Evolutionary conservation across 495 filamentous ascomycete genomes (phyloP).

Genomic region (Xylaria acuta): DNA sequence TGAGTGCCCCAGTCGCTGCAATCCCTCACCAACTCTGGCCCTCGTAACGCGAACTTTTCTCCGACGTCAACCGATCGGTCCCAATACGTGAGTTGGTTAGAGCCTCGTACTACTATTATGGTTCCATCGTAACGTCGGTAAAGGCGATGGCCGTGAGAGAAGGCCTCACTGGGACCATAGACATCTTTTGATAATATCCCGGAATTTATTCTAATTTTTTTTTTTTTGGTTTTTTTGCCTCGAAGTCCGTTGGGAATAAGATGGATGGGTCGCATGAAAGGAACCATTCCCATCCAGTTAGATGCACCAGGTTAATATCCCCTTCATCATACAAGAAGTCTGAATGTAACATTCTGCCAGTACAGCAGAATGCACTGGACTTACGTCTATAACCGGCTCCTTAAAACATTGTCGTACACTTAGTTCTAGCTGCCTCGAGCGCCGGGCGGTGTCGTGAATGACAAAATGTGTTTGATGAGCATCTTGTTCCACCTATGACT

Average conservation of each 20-base stretch:
- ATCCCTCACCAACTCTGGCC: background rate
- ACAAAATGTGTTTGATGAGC: too few relatives aligned
- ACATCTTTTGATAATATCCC: background rate
- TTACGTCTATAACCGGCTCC: too few relatives aligned
- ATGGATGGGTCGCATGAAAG: background rate
- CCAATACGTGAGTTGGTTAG: slow-evolving; percentile 27
- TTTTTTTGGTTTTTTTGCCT: background rate
- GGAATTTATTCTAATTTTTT: background rate
- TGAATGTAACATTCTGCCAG: too few relatives aligned
- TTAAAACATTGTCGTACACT: too few relatives aligned
- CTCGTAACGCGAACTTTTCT: background rate
- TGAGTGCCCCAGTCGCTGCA: background rate
- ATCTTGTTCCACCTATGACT: too few relatives aligned
- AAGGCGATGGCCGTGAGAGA: slow-evolving; percentile 26
- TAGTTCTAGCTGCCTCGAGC: too few relatives aligned
- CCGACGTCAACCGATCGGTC: background rate
- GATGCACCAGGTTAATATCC: too few relatives aligned
- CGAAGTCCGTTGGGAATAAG: background rate
- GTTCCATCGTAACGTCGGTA: slow-evolving; percentile 8
- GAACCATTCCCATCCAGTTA: too few relatives aligned
- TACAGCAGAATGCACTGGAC: too few relatives aligned
- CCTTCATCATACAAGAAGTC: too few relatives aligned
- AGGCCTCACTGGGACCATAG: slow-evolving; percentile 26
- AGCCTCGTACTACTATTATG: slow-evolving; percentile 26
- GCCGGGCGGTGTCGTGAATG: too few relatives aligned